Percentiles rank a stretch among this genome's conserved stretches.
These are phyloP conservation scores for Seiridium cupressi DNA, from an alignment of 2,329 filamentous ascomycete genomes.

Conservation along the genomic window DNA sequence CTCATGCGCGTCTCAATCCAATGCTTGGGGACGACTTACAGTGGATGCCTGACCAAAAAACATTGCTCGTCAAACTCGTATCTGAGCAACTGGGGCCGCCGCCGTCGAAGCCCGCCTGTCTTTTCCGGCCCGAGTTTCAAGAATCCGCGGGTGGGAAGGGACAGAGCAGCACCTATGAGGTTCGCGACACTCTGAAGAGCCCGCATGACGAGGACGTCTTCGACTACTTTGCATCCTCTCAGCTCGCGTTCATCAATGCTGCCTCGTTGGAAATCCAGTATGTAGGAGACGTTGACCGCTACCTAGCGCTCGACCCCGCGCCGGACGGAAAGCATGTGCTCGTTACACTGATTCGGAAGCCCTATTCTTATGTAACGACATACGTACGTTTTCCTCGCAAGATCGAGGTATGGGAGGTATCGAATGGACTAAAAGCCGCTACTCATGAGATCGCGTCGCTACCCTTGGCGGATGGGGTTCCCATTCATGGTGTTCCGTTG, in stretches of 20 bases:
- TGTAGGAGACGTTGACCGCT: background rate
- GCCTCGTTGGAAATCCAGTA: background rate
- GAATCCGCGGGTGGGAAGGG: background rate
- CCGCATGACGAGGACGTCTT: background rate
- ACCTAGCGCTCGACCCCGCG: background rate
- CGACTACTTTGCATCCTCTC: background rate
- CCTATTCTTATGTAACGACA: background rate
- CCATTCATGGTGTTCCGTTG: background rate
- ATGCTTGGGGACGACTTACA: background rate
- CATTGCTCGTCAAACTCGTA: background rate
- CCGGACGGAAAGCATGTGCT: background rate
- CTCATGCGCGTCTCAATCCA: background rate
- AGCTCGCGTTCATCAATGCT: background rate
- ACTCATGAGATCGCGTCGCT: background rate
- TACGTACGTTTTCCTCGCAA: background rate
- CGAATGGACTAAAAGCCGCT: background rate
- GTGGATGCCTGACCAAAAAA: conserved; percentile 1
- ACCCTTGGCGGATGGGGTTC: background rate
- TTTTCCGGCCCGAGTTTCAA: background rate
- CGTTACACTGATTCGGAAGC: background rate
- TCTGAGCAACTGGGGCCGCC: background rate
- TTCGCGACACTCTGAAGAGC: background rate
- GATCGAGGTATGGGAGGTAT: background rate
- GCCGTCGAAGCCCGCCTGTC: background rate
- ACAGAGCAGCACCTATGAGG: background rate